Evolutionary conservation across 108 stramenopile species (phyloP).

Genomic region (Cylindrotheca closterium): DNA sequence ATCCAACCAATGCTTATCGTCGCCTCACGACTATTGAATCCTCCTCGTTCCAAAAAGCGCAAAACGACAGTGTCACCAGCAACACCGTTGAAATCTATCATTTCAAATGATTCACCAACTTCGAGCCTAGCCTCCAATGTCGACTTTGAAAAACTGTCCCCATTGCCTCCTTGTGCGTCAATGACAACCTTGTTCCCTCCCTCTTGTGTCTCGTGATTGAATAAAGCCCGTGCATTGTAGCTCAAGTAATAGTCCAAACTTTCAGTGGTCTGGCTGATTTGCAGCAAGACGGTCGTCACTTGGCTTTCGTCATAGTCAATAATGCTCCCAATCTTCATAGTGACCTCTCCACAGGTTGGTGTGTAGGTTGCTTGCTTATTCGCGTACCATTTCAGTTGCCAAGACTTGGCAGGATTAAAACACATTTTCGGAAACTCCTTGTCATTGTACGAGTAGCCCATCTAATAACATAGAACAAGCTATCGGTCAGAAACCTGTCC

Average conservation of each 20-base stretch:
- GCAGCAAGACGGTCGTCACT: constrained; percentile 11
- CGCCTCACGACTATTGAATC: neutral
- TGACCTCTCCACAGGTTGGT: neutral
- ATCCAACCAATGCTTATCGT: neutral
- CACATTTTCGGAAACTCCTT: constrained; percentile 47
- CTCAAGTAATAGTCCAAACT: constrained; percentile 5
- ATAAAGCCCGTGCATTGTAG: constrained; percentile 40
- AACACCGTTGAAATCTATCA: neutral
- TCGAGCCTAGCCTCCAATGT: neutral
- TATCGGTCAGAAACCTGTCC: too few relatives aligned
- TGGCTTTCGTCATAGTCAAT: constrained; percentile 1
- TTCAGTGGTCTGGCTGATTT: neutral
- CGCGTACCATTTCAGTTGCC: constrained; percentile 59
- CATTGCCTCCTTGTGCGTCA: neutral
- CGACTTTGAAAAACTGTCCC: neutral
- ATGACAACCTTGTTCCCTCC: constrained; percentile 19
- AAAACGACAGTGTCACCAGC: neutral
- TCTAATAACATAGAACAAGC: too few relatives aligned
- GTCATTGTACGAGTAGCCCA: constrained; percentile 47
- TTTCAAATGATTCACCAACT: neutral
- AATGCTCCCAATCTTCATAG: neutral
- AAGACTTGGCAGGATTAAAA: constrained; percentile 56
- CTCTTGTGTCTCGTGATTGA: constrained; percentile 39
- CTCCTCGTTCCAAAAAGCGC: neutral
- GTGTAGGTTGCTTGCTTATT: constrained; percentile 9